Evolutionary conservation across 345 rosid genomes (phyloP).

Genomic region (Aquilaria sinensis): DNA sequence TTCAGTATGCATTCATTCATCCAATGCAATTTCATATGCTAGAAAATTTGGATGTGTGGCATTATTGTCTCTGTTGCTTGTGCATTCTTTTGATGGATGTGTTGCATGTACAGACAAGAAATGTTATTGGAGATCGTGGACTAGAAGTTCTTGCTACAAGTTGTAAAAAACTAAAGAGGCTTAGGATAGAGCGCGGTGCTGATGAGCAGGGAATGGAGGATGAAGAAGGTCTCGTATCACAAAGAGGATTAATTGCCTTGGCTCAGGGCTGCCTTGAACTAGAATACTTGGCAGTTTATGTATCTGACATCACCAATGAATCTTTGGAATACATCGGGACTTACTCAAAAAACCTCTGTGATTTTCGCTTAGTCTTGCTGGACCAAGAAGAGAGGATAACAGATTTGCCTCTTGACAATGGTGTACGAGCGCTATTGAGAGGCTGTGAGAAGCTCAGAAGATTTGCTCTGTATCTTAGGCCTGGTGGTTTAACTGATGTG

Average conservation of each 20-base stretch:
- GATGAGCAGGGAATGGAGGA: slow-evolving; percentile 86
- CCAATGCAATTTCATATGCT: too few relatives aligned
- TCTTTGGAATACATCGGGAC: slow-evolving; percentile 63
- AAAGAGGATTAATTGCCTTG: slow-evolving; percentile 75
- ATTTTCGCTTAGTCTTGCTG: slow-evolving; percentile 87
- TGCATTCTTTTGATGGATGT: slow-evolving; percentile 4
- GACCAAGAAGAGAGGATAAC: slow-evolving; percentile 65
- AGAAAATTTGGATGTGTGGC: too few relatives aligned
- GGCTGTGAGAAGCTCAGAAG: slow-evolving; percentile 80
- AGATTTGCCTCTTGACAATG: slow-evolving; percentile 85
- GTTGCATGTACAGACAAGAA: slow-evolving; percentile 64
- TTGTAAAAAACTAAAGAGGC: slow-evolving; percentile 75
- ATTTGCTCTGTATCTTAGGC: slow-evolving; percentile 77
- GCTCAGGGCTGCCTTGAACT: slow-evolving; percentile 82
- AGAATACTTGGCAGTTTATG: slow-evolving; percentile 80
- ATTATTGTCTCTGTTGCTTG: background rate
- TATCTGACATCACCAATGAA: slow-evolving; percentile 75
- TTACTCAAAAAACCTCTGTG: slow-evolving; percentile 59
- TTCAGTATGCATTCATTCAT: too few relatives aligned
- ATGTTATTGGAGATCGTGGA: slow-evolving; percentile 92
- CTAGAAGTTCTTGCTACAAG: slow-evolving; percentile 69
- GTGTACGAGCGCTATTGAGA: slow-evolving; percentile 74
- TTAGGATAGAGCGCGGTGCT: slow-evolving; percentile 89
- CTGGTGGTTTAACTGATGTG: slow-evolving; percentile 74
- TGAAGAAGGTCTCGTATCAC: slow-evolving; percentile 83